Conservation (phyloP, 805 yeast species). For the Kazachstania martiniae region DNA sequence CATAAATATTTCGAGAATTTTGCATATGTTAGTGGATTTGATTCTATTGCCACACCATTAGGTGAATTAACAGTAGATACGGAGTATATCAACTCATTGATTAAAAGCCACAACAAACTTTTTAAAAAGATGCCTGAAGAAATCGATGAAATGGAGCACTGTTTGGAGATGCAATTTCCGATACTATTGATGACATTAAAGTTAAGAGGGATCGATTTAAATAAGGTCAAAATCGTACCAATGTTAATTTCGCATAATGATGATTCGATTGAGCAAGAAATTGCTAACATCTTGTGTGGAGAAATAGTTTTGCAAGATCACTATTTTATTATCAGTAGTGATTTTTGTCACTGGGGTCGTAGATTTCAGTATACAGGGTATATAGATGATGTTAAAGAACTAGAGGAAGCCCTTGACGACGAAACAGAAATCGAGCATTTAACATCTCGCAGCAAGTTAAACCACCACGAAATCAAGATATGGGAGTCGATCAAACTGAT, state of each 20-base stretch:
- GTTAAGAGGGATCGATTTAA: slow-evolving; percentile 28
- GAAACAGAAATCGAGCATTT: slow-evolving; percentile 25
- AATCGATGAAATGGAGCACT: slow-evolving; percentile 78
- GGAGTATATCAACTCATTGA: slow-evolving; percentile 30
- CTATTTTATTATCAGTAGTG: slow-evolving; percentile 67
- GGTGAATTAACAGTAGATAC: slow-evolving; percentile 65
- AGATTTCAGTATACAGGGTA: slow-evolving; percentile 51
- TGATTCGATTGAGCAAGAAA: slow-evolving; percentile 30
- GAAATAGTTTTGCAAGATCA: slow-evolving; percentile 50
- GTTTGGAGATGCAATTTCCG: slow-evolving; percentile 92
- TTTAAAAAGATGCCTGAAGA: slow-evolving; percentile 47
- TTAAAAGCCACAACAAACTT: slow-evolving; percentile 17
- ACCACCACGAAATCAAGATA: slow-evolving; percentile 37
- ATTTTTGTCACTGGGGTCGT: slow-evolving; percentile 91
- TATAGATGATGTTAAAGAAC: slow-evolving; percentile 24
- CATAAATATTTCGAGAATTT: slow-evolving; percentile 66
- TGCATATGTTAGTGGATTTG: slow-evolving; percentile 43
- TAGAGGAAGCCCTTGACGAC: slow-evolving; percentile 24
- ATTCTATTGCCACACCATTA: slow-evolving; percentile 65
- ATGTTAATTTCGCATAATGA: slow-evolving; percentile 63
- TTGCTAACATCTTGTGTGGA: slow-evolving; percentile 42
- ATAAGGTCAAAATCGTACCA: slow-evolving; percentile 53
- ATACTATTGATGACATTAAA: slow-evolving; percentile 39
- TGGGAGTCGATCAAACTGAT: slow-evolving; percentile 62
- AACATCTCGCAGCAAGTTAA: slow-evolving; percentile 19